Evolutionary conservation across 768 basidiomycete genomes (phyloP), one percentile per base, ranked within the genome.

Genomic region (Chalciporus pseudorubinellus): DNA sequence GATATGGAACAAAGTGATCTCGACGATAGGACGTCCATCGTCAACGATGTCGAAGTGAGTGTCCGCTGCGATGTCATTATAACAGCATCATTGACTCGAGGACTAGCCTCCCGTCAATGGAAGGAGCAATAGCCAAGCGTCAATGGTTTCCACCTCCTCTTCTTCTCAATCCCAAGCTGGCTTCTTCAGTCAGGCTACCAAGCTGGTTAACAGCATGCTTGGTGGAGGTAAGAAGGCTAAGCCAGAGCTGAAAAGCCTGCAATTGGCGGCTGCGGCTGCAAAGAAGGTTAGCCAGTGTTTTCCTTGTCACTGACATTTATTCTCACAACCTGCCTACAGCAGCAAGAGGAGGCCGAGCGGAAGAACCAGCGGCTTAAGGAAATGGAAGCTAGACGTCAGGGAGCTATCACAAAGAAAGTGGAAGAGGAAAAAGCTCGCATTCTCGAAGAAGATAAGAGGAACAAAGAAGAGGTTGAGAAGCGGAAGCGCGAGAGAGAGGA

Each of bases 301-400:
- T 43, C 4, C 48, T 24, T 33, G 19, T 1, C 21, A 41, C 29
- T 54, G 20, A 48, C 21, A 16, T 28, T 11, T 28, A 19, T 36
- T 21, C 49, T 57, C 34, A 58, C 52, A 43, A 46, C 56, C 41
- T 47, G 12, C 22, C 21, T 31, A 36, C 61, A 97, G 95, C 91
- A 95, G 77, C 89, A 95, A 75, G 90, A 89, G 58, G 89, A 91
- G 63, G 78, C 80, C 29, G 92, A 91, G 57, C 91, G 87, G 71
- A 92, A 89, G 68, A 80, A 78, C 1, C 72, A 78, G 11, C 76
- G 87, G 22, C 70, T 87, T 52, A 91, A 84, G 59, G 88, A 92
- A 51, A 89, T 89, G 83, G 93, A 95, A 58, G 77, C 78, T 41
- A 78, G 91, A 39, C 83, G 91, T n/a, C 87, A 83, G 61, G 80